Evolutionary conservation across 2,329 filamentous ascomycete genomes (phyloP).

Genomic region (Paecilomyces dactylethromorphus): DNA sequence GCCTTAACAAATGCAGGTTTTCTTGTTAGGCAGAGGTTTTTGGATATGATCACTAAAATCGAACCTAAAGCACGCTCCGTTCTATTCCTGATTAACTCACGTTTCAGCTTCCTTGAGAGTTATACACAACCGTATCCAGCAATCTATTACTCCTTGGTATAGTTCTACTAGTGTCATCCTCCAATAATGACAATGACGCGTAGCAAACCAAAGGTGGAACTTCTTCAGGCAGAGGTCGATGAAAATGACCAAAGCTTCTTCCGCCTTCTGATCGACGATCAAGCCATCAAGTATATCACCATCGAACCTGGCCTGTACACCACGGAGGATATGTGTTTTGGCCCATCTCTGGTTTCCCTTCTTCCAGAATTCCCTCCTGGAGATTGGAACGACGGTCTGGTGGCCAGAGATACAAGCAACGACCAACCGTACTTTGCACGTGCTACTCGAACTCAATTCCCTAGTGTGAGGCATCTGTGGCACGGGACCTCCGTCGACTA

Average conservation of each 20-base stretch:
- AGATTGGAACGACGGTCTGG: conserved; percentile 25
- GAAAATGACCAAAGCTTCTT: conserved; percentile 21
- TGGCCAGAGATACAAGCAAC: conserved; percentile 10
- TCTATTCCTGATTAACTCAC: no score
- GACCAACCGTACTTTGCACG: conserved; percentile 15
- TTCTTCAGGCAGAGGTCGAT: conserved; percentile 21
- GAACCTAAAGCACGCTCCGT: no score
- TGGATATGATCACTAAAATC: no score
- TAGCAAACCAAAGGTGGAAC: conserved; percentile 11
- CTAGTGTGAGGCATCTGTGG: conserved; percentile 14
- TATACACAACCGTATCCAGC: no score
- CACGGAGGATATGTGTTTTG: conserved; percentile 23
- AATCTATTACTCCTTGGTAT: no score
- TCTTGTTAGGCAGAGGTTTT: no score
- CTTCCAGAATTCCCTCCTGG: conserved; percentile 16
- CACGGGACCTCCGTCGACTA: conserved; percentile 17
- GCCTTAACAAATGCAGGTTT: no score
- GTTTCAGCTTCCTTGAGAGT: no score
- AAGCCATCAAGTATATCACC: conserved; percentile 22
- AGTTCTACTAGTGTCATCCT: no score
- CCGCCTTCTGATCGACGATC: conserved; percentile 15
- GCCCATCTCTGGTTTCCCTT: conserved; percentile 15
- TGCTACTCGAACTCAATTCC: conserved; percentile 12
- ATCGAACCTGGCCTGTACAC: conserved; percentile 17
- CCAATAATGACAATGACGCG: background rate